A percentile compares a stretch with the other conserved stretches of the same genome.
These are phyloP conservation scores for Teratosphaeria pseudoeucalypti DNA, from an alignment of 2,329 filamentous ascomycete species.

Conservation along the genomic window DNA sequence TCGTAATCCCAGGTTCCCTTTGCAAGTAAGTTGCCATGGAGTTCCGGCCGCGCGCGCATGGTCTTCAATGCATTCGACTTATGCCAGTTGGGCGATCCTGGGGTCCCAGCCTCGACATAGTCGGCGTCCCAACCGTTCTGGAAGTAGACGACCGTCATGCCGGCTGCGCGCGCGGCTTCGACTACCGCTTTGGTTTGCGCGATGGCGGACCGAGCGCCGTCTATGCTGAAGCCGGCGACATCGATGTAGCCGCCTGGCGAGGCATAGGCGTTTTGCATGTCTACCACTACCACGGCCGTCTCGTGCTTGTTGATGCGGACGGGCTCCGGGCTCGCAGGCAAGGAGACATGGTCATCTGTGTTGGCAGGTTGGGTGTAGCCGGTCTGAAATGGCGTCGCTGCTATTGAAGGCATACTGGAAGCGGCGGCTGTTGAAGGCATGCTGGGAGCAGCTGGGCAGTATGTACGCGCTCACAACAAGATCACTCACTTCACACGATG, in stretches of 20 bases:
- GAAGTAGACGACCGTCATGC: slow-evolving; percentile 4
- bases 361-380: neutral
- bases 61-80: neutral
- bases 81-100: neutral
- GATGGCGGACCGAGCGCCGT: neutral
- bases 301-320: neutral
- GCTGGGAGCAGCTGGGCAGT: neutral
- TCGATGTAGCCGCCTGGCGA: neutral
- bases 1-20: slow-evolving; percentile 6
- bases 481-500: too few relatives aligned
- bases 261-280: slow-evolving; percentile 7
- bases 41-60: neutral
- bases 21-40: neutral
- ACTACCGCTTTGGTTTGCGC: slow-evolving; percentile 1
- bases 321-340: neutral
- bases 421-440: neutral
- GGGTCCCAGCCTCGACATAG: slow-evolving; percentile 3
- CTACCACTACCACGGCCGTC: slow-evolving; percentile 2
- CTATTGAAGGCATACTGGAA: neutral
- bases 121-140: slow-evolving; percentile 3
- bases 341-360: neutral
- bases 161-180: neutral
- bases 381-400: neutral
- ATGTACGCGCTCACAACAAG: too few relatives aligned
- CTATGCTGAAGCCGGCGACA: neutral